Conservation (phyloP, 805 yeast species). For the Scheffersomyces lignosus region DNA sequence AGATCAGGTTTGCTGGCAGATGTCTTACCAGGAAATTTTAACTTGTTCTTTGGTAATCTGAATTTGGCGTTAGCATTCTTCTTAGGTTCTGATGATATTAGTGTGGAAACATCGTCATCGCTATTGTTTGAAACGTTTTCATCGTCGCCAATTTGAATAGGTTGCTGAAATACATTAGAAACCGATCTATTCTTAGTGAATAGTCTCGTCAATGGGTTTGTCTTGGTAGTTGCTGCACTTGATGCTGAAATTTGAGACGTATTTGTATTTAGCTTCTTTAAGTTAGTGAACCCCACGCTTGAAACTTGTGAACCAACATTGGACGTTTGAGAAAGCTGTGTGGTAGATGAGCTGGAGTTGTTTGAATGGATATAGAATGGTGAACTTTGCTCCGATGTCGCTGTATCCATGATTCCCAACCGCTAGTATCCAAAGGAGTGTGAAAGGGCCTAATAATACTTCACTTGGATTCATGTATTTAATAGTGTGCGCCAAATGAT, state of each 20-base stretch:
- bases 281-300: constrained; percentile 25
- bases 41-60: constrained; percentile 7
- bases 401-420: not conserved
- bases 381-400: not conserved
- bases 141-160: constrained; percentile 5
- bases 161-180: constrained; percentile 13
- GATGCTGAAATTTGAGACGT: constrained; percentile 22
- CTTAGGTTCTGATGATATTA: constrained; percentile 5
- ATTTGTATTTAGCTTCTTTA: constrained; percentile 31
- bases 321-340: constrained; percentile 3
- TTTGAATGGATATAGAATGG: constrained; percentile 9
- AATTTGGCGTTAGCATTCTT: constrained; percentile 10
- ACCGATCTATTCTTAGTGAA: constrained; percentile 30
- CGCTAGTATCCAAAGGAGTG: too few relatives aligned
- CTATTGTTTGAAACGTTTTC: constrained; percentile 7
- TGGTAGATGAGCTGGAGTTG: constrained; percentile 9
- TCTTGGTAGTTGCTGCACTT: constrained; percentile 21
- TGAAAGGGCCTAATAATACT: too few relatives aligned
- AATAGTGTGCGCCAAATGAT: too few relatives aligned
- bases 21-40: constrained; percentile 10
- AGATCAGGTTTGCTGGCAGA: constrained; percentile 24
- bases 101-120: constrained; percentile 10
- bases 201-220: constrained; percentile 29
- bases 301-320: constrained; percentile 10
- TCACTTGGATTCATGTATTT: too few relatives aligned